Conservation (phyloP, 2,329 filamentous ascomycete genomes). For the Colletotrichum karsti region DNA sequence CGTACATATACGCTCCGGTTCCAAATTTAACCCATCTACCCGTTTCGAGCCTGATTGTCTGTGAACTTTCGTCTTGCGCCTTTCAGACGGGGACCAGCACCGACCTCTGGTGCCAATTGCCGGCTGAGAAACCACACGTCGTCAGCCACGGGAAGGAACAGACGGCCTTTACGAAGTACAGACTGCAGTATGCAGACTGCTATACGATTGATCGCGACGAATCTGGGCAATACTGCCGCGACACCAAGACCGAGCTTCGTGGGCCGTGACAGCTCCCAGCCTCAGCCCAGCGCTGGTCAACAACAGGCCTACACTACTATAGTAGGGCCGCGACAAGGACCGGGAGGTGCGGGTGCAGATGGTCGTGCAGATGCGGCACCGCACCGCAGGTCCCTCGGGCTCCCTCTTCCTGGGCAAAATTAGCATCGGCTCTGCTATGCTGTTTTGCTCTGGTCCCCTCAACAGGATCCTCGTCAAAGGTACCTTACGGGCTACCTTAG, state of each 20-base stretch:
- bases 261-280: not conserved
- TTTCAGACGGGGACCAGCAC: not conserved
- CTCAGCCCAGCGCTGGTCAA: not conserved
- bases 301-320: too few relatives aligned
- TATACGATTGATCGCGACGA: too few relatives aligned
- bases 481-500: not conserved
- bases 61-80: not conserved
- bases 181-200: too few relatives aligned
- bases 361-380: not conserved
- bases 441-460: not conserved
- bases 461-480: too few relatives aligned
- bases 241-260: not conserved
- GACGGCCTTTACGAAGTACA: not conserved
- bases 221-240: not conserved
- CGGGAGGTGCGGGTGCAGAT: conserved; percentile 4
- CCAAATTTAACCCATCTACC: not conserved
- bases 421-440: not conserved
- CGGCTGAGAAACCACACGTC: not conserved
- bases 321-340: not conserved
- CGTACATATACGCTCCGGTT: not conserved
- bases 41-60: not conserved
- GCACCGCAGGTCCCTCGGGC: not conserved
- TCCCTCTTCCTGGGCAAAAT: not conserved
- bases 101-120: conserved; percentile 1
- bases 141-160: conserved; percentile 4